Evolutionary conservation across 768 basidiomycete genomes (phyloP), one percentile per base, ranked within the genome.

Genomic region (Daedaleopsis sinensis): DNA sequence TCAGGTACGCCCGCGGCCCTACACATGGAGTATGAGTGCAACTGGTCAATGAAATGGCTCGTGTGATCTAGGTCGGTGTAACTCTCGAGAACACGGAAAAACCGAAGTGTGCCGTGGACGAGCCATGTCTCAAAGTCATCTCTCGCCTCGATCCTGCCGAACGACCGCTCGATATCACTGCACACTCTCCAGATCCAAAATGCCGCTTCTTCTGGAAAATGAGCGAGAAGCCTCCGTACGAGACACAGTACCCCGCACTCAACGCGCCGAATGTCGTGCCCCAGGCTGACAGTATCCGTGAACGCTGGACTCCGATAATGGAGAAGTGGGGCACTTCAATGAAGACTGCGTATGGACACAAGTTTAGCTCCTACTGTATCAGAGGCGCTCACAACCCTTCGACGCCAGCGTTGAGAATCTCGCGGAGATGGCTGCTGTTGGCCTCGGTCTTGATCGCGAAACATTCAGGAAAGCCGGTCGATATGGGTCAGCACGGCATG

Each of bases 11-110:
- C 43, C 35, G 12, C n/a, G n/a, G n/a, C n/a, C n/a, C 2, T 18
- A 38, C 11, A 32, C 23, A 13, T 57, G 16, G 9, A 43, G 9
- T 37, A 43, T 43, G 19, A 1, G 3, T 21, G 3, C 18, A 35
- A n/a, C n/a, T n/a, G 10, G 37, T 46, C 32, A 27, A 19, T 39
- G 11, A 2, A 42, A 18, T 4, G 3, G 7, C 16, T 3, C 18
- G 7, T 32, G 27, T 32, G 27, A 32, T 21, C 38, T 36, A 72
- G 75, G 88, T 94, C 44, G 95, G 96, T 2, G 94, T 94, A 5
- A 97, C 95, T 5, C 85, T 96, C n/a, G 94, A 96, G 76, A 94
- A 96, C 73, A 98, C 94, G 2, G 96, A 97, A 77, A 94, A 93
- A 68, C 90, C 90, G 39, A 91, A 86, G 72, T 94, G 92, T 72